A percentile compares a stretch with the other conserved stretches of the same genome.
Evolutionary conservation across 768 basidiomycete species (phyloP).

Genomic region (Lactarius indigo): DNA sequence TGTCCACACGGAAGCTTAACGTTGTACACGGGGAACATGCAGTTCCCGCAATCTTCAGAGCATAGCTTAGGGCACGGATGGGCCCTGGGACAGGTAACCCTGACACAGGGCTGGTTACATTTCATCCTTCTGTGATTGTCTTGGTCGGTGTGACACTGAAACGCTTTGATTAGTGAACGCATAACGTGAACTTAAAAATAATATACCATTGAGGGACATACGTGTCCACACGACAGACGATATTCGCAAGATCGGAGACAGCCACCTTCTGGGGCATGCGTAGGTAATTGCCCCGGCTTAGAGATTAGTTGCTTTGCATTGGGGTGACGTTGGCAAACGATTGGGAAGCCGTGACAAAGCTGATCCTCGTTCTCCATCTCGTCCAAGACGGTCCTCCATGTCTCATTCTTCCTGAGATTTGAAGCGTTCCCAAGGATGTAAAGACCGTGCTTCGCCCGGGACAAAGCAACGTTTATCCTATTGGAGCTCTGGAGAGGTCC

Average conservation of each 20-base stretch:
- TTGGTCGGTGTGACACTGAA: slow-evolving; percentile 28
- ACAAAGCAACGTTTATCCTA: slow-evolving; percentile 56
- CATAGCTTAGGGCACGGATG: slow-evolving; percentile 33
- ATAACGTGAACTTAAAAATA: neutral
- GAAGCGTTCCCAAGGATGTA: slow-evolving; percentile 68
- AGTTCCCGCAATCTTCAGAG: slow-evolving; percentile 30
- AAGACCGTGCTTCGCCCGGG: slow-evolving; percentile 69
- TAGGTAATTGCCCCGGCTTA: slow-evolving; percentile 19
- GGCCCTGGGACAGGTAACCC: slow-evolving; percentile 24
- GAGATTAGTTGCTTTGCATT: neutral
- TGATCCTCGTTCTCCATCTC: slow-evolving; percentile 46
- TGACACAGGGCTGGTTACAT: slow-evolving; percentile 29
- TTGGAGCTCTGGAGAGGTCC: slow-evolving; percentile 31
- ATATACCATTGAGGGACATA: slow-evolving; percentile 31
- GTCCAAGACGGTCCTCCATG: slow-evolving; percentile 57
- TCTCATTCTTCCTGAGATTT: slow-evolving; percentile 47
- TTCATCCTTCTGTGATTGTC: slow-evolving; percentile 26
- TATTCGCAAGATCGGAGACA: slow-evolving; percentile 32
- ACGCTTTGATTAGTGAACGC: neutral
- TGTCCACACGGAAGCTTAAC: slow-evolving; percentile 33
- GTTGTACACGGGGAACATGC: slow-evolving; percentile 27
- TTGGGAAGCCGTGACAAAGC: slow-evolving; percentile 14
- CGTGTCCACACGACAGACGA: slow-evolving; percentile 33
- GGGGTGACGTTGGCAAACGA: slow-evolving; percentile 23
- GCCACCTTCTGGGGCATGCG: slow-evolving; percentile 29